Evolutionary conservation across 495 filamentous ascomycete genomes (phyloP).

Genomic region (Elasticomyces elasticus): DNA sequence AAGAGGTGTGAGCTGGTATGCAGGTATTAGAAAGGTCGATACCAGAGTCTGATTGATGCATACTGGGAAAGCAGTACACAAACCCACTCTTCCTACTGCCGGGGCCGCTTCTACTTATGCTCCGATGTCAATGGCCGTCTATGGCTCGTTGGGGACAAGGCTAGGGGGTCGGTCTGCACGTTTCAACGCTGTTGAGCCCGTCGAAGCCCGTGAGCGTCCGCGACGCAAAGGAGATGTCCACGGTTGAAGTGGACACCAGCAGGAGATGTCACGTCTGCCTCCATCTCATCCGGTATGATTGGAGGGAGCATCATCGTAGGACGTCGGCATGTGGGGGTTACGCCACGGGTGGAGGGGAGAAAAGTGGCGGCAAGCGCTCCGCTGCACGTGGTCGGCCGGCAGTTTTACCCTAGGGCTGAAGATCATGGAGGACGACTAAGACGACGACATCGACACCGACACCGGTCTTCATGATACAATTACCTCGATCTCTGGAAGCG

Average conservation of each 20-base stretch:
- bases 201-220: not conserved
- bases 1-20: not conserved
- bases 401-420: not conserved
- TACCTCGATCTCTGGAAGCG: too few species aligned
- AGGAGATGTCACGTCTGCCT: not conserved
- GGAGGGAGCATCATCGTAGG: not conserved
- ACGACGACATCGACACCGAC: too few species aligned
- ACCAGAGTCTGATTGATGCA: constrained; percentile 8
- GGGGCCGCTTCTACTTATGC: too few species aligned
- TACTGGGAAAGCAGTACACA: not conserved
- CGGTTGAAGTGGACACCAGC: not conserved
- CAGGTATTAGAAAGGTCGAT: constrained; percentile 4
- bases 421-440: too few species aligned
- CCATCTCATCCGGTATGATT: not conserved
- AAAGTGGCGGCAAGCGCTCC: not conserved
- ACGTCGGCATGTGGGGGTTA: constrained; percentile 2
- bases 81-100: too few species aligned
- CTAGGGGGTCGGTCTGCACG: not conserved
- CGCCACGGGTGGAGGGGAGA: constrained; percentile 4
- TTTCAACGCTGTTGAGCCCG: not conserved
- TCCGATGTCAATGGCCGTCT: too few species aligned
- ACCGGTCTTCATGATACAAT: too few species aligned
- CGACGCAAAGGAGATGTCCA: not conserved
- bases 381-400: not conserved
- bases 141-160: too few species aligned